Evolutionary conservation across 208 protist genomes (phyloP), one percentile per base, ranked within the genome.

Genomic region (Trypanosoma scelopori): DNA sequence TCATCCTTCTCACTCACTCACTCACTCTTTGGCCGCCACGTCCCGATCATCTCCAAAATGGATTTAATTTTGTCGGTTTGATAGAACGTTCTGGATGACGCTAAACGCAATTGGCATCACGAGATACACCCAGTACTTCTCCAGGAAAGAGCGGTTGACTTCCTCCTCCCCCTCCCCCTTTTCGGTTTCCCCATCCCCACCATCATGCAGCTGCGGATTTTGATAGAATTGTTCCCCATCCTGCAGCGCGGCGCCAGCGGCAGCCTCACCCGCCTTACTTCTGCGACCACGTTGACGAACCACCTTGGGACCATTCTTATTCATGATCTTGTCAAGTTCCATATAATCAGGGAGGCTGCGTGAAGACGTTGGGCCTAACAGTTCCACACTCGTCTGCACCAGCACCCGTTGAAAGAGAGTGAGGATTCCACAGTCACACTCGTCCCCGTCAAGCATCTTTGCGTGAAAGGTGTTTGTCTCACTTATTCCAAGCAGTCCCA

Each of bases 121-220:
- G 18, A 96, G 42, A 65, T 89, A 93, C 64, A 88, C 78, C 86
- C 91, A 92, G 73, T 96, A 96, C 86, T 94, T 96, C 67, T 93
- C 78, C 23, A 96, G 51, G 61, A 96, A 96, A 25, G 81, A 75
- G 23, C 81, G 79, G 22, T 90, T 84, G 25, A 91, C 85, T 9
- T 86, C 85, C 23, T 67, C 55, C 23, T 77, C 64, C 0, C 84
- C 85, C 46, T 89, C 89, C 52, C 84, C 74, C 59, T 91, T 57
- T 80, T 80, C 45, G n/a, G n/a, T n/a, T 67, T 71, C 16, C 65
- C 71, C 56, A 74, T 80, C 56, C 63, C 27, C 27, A 62, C 74
- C 65, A 78, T 71, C n/a, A 39, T 56, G 37, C 27, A 57, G 23
- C 45, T 30, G 63, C 64, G 71, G 61, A 5, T 59, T 27, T 27